Conservation (phyloP, 1,284 basidiomycete genomes). For the Irpex lacteus region DNA sequence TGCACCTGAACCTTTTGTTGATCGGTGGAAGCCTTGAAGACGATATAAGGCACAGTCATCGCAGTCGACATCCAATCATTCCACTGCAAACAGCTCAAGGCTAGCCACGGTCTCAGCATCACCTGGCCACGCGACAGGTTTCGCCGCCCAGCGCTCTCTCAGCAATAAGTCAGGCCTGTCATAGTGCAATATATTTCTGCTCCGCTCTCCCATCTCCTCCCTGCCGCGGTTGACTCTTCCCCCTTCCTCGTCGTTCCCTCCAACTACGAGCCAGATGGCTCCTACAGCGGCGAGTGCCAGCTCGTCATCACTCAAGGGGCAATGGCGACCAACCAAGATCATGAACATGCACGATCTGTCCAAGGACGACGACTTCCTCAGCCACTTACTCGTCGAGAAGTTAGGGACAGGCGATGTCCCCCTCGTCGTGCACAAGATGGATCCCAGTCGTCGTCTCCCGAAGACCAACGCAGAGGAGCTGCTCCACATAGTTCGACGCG, state of each 20-base stretch:
- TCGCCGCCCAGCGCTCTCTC: conserved; percentile 11
- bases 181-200: background rate
- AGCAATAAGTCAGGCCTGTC: background rate
- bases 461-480: conserved; percentile 67
- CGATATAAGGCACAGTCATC: background rate
- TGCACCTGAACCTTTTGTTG: background rate
- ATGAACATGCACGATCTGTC: conserved; percentile 87
- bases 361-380: conserved; percentile 84
- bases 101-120: background rate
- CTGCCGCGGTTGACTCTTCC: conserved; percentile 14
- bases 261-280: conserved; percentile 10
- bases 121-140: conserved; percentile 2
- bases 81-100: background rate
- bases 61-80: background rate
- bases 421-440: conserved; percentile 84
- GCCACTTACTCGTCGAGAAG: conserved; percentile 81
- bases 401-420: conserved; percentile 73
- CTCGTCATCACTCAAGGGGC: conserved; percentile 20
- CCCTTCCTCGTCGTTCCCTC: conserved; percentile 4
- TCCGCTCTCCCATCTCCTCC: conserved; percentile 11
- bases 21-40: background rate
- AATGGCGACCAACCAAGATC: conserved; percentile 77
- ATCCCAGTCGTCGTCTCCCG: conserved; percentile 66
- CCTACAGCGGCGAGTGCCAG: conserved; percentile 17
- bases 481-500: conserved; percentile 70